Evolutionary conservation across 83 land plant genomes (phyloP).

Genomic region (Larix sibirica): DNA sequence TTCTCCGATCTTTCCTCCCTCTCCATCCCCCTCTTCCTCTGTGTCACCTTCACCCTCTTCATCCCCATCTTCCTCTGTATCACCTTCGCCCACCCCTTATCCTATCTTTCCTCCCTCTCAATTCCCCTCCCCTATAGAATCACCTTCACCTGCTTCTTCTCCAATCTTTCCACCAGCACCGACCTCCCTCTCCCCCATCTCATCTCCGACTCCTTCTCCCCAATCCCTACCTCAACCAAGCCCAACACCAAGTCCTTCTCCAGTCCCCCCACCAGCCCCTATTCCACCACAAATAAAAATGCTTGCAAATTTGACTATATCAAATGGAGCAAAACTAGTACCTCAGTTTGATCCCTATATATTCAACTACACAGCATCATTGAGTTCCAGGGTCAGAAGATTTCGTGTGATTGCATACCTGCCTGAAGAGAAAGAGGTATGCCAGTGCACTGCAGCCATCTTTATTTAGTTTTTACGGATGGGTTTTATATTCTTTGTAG

Average conservation of each 20-base stretch:
- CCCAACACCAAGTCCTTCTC: background rate
- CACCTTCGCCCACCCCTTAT: background rate
- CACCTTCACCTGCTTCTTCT: background rate
- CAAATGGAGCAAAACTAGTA: slow-evolving; percentile 3
- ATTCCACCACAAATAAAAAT: background rate
- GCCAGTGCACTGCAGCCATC: background rate
- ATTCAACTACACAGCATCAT: slow-evolving; percentile 11
- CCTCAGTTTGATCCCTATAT: slow-evolving; percentile 7
- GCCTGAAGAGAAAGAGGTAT: slow-evolving; percentile 9
- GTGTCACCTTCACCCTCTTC: background rate
- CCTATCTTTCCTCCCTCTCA: background rate
- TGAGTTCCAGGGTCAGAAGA: background rate
- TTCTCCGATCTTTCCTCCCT: background rate
- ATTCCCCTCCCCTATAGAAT: background rate
- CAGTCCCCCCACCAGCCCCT: slow-evolving; percentile 3
- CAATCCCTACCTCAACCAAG: background rate
- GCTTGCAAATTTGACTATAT: background rate
- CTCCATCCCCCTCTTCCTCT: background rate
- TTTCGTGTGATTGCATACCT: slow-evolving; percentile 1
- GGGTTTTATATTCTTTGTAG: background rate
- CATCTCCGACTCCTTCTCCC: background rate
- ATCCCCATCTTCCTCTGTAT: background rate
- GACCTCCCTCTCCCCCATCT: background rate
- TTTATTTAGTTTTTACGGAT: background rate
- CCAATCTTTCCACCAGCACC: background rate